Evolutionary conservation across 2,329 filamentous ascomycete species (phyloP), one percentile per base, ranked within the genome.

Genomic region (Beauveria sp.): DNA sequence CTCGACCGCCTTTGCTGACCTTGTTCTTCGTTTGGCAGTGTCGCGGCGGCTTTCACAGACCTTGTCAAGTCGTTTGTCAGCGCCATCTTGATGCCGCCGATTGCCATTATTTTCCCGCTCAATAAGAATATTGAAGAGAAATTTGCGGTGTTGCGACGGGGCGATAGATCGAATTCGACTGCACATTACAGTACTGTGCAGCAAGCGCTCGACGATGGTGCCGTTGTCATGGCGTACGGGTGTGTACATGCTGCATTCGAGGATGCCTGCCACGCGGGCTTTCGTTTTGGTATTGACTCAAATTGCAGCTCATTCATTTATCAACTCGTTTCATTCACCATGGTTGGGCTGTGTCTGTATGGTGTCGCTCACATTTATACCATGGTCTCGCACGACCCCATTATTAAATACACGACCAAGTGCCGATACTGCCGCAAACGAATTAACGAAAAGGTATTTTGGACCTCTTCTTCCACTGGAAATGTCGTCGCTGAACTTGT

Each of bases 121-220:
- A 82, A 87, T 67, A 83, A 83, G 65, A 91, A 91, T 69, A 80
- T 91, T 68, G 86, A 89, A 68, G 84, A 90, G 73, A 90, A 90
- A 71, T 91, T 91, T 70, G 83, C 87, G 0, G 82, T 90, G 7
- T 72, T 91, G 30, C 79, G 77, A 43, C 69, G 75, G 0, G 88
- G 88, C 0, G 80, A 83, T 3, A 77, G 82, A 62, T 85, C 79
- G 65, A 74, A 75, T 28, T 68, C 75, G 1, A 73, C 78, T 4
- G 71, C 74, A 20, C 85, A 85, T 3, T 91, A 91, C 73, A 90
- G 88, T 67, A 91, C 89, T 1, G 75, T 89, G 7, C 75, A 83
- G 49, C 85, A 88, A 69, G 89, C 88, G 2, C 79, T 86, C 63
- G 81, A 84, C 5, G 88, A 91, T 65, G 88, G 88, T 1, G 88